Evolutionary conservation across 2,329 filamentous ascomycete genomes (phyloP).

Genomic region (Xylariaceae sp.): DNA sequence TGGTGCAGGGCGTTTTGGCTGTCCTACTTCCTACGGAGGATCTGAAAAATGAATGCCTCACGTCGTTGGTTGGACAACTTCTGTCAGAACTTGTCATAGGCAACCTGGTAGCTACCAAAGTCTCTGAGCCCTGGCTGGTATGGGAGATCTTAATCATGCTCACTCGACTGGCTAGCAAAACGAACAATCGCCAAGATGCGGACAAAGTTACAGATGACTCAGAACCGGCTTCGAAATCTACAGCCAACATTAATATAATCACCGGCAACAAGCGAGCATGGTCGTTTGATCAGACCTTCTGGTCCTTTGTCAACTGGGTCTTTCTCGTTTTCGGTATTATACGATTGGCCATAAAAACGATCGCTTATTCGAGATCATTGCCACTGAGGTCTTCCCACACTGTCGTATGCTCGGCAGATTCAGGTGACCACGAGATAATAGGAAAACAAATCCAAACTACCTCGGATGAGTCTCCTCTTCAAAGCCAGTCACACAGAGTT

Average conservation of each 20-base stretch:
- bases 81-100: conserved; percentile 87
- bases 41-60: conserved; percentile 81
- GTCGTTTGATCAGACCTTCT: conserved; percentile 50
- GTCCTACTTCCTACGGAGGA: conserved; percentile 90
- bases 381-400: conserved; percentile 47
- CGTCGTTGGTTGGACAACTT: conserved; percentile 80
- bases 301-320: conserved; percentile 54
- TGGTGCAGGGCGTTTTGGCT: conserved; percentile 79
- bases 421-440: conserved; percentile 24
- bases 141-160: conserved; percentile 81
- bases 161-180: conserved; percentile 40
- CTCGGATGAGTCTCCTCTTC: conserved; percentile 14
- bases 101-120: conserved; percentile 74
- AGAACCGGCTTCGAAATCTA: conserved; percentile 5
- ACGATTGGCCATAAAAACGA: conserved; percentile 62
- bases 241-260: conserved; percentile 1
- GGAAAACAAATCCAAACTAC: conserved; percentile 21
- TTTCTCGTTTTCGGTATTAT: conserved; percentile 59
- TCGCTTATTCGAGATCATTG: conserved; percentile 66
- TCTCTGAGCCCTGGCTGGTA: conserved; percentile 83
- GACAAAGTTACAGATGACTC: conserved; percentile 6
- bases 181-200: conserved; percentile 17
- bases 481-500: conserved; percentile 39
- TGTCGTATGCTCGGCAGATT: conserved; percentile 22
- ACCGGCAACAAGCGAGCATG: conserved; percentile 27